phyloP scores from a whole-genome alignment of 345 rosid genomes.

The Acer saccharum region DNA sequence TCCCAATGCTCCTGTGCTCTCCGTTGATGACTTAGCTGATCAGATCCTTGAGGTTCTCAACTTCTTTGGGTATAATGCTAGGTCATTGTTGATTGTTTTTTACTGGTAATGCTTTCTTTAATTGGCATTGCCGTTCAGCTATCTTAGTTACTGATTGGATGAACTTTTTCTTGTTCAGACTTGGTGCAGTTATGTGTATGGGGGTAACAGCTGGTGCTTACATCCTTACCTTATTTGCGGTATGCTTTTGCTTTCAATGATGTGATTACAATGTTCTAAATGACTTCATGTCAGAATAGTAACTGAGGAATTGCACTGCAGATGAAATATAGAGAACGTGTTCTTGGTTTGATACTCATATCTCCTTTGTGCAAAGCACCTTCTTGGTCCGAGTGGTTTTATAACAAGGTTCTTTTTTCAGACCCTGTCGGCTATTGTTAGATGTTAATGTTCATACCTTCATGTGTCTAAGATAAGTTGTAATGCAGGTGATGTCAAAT shows the following conservation, averaged over 20 bases:
- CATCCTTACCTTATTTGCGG: conserved; percentile 85
- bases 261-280: background rate
- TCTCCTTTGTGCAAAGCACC: conserved; percentile 93
- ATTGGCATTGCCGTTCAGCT: background rate
- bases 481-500: conserved; percentile 60
- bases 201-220: conserved; percentile 97
- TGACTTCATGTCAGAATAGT: conserved; percentile 4
- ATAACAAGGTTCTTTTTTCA: conserved; percentile 56
- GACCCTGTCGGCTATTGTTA: conserved; percentile 1
- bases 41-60: conserved; percentile 90
- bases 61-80: conserved; percentile 64
- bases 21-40: conserved; percentile 85
- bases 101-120: background rate
- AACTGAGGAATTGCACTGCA: conserved; percentile 41
- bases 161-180: conserved; percentile 43
- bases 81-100: background rate
- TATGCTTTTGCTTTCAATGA: conserved; percentile 38
- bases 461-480: conserved; percentile 7
- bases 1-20: conserved; percentile 51
- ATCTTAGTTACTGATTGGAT: conserved; percentile 20
- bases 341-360: conserved; percentile 87
- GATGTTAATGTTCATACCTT: background rate
- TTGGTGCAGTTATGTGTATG: conserved; percentile 93
- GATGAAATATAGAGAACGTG: conserved; percentile 90
- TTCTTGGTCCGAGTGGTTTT: conserved; percentile 96